phyloP scores from a whole-genome alignment of 2,329 filamentous ascomycete species.

The Pestalotiopsis fici region DNA sequence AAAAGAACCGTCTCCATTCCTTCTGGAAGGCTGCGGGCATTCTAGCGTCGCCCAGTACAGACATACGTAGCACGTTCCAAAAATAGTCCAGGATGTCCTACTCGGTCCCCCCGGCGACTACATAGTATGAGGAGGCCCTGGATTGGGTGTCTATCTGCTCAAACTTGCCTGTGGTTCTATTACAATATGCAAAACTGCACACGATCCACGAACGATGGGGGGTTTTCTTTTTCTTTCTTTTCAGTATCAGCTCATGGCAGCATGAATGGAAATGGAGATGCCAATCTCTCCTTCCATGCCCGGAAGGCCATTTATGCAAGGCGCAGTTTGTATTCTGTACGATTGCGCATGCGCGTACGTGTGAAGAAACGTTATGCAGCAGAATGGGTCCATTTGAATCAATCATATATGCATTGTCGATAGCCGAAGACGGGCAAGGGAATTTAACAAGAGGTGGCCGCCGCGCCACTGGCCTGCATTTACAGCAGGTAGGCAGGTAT shows the following conservation, averaged over 20 bases:
- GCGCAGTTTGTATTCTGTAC: not conserved
- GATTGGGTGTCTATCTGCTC: no score
- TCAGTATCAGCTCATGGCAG: not conserved
- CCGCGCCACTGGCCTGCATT: not conserved
- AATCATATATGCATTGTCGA: not conserved
- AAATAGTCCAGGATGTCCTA: not conserved
- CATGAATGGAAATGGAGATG: not conserved
- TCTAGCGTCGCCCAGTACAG: no score
- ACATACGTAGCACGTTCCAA: not conserved
- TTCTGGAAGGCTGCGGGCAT: not conserved
- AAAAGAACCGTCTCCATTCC: slow-evolving; percentile 2
- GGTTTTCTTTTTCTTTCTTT: not conserved
- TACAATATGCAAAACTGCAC: not conserved
- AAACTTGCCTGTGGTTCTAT: not conserved
- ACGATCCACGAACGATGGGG: not conserved
- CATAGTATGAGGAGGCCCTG: no score
- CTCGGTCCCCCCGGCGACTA: not conserved
- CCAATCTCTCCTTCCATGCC: not conserved
- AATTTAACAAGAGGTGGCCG: not conserved
- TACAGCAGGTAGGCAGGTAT: not conserved
- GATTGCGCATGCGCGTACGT: not conserved
- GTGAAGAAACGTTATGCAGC: not conserved
- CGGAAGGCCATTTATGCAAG: not conserved
- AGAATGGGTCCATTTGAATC: not conserved
- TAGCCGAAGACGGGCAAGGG: not conserved